Conservation (phyloP, 805 yeast genomes). For the Wickerhamomyces canadensis region DNA sequence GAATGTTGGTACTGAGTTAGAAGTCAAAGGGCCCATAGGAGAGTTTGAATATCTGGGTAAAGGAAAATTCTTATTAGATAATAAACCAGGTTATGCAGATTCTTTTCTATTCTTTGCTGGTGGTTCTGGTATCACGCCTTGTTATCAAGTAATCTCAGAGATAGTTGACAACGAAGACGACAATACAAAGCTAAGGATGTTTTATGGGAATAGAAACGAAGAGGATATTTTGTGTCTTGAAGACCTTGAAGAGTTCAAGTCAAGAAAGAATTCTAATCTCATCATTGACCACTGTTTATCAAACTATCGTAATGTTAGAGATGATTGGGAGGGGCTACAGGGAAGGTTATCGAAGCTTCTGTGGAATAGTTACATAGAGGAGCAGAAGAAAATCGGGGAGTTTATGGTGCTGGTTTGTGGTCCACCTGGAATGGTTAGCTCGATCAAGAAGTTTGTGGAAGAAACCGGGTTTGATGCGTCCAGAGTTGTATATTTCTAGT, state of each 20-base stretch:
- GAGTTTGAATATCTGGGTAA: constrained; percentile 43
- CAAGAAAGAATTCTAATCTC: constrained; percentile 52
- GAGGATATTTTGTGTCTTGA: constrained; percentile 64
- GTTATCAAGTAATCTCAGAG: constrained; percentile 68
- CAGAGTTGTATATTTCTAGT: constrained; percentile 18
- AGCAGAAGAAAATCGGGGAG: constrained; percentile 36
- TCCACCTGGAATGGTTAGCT: constrained; percentile 61
- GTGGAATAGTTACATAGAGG: constrained; percentile 45
- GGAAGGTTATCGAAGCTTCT: constrained; percentile 55
- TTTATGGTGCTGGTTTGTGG: constrained; percentile 63
- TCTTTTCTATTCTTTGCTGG: constrained; percentile 59
- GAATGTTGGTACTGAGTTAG: constrained; percentile 48
- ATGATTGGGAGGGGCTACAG: constrained; percentile 45
- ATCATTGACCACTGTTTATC: constrained; percentile 52
- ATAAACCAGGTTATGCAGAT: constrained; percentile 24
- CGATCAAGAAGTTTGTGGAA: constrained; percentile 40
- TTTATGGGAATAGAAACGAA: constrained; percentile 66
- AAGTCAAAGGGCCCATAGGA: constrained; percentile 74
- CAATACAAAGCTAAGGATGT: constrained; percentile 47
- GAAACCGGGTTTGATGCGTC: constrained; percentile 42
- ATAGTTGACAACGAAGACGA: constrained; percentile 62
- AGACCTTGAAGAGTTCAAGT: constrained; percentile 61
- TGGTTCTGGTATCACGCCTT: constrained; percentile 85
- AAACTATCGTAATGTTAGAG: constrained; percentile 30
- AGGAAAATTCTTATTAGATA: constrained; percentile 50